A percentile compares a stretch with the other conserved stretches of the same genome.
These are phyloP conservation scores for Penicillium roqueforti DNA, from an alignment of 495 filamentous ascomycete species.

Conservation along the genomic window DNA sequence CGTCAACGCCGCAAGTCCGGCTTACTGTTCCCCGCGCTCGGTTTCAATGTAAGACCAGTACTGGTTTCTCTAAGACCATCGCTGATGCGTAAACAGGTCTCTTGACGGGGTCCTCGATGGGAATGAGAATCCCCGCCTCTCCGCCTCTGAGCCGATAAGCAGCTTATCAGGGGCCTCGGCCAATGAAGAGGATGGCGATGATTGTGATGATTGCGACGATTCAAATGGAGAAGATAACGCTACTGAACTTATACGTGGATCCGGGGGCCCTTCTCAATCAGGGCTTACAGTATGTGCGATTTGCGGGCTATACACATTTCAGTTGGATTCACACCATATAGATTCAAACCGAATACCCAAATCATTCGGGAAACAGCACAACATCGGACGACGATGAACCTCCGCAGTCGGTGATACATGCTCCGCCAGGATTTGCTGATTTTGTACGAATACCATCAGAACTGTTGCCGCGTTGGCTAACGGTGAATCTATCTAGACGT, in stretches of 20 bases:
- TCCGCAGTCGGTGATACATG: constrained; percentile 82
- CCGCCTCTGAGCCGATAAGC: not conserved
- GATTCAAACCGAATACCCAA: constrained; percentile 59
- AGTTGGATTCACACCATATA: constrained; percentile 26
- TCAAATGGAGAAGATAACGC: not conserved
- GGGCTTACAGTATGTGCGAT: constrained; percentile 33
- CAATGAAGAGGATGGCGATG: not conserved
- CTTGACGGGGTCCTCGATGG: not conserved
- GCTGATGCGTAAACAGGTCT: constrained; percentile 3
- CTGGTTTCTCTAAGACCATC: not conserved
- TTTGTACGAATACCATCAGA: constrained; percentile 55
- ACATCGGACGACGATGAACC: constrained; percentile 63
- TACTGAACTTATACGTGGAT: constrained; percentile 5
- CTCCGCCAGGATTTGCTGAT: constrained; percentile 69
- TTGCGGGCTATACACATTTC: not conserved
- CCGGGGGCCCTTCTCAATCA: constrained; percentile 13
- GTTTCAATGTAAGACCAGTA: constrained; percentile 18
- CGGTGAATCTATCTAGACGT: not conserved
- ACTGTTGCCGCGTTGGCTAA: constrained; percentile 1
- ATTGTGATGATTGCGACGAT: not conserved
- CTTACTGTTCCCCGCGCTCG: constrained; percentile 11
- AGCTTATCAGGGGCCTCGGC: not conserved
- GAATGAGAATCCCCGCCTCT: constrained; percentile 1
- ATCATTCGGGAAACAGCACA: constrained; percentile 46
- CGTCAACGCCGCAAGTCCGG: constrained; percentile 15